Conservation (phyloP, 2,329 filamentous ascomycete genomes). For the Aspergillus brunneoviolaceus region DNA sequence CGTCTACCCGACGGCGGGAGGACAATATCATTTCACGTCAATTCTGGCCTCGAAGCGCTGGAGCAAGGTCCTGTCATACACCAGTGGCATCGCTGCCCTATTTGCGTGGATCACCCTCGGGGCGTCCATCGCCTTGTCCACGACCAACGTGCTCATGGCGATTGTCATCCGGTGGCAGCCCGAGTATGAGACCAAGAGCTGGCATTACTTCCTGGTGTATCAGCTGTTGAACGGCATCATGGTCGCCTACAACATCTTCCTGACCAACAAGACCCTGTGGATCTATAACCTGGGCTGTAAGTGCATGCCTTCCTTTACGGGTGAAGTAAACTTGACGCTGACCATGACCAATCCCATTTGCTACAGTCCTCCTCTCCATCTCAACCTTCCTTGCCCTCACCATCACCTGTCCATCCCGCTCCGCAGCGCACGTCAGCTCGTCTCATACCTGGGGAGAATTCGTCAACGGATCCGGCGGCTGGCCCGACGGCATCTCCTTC, state of each 20-base stretch:
- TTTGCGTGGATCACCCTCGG: conserved; percentile 24
- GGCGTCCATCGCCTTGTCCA: conserved; percentile 20
- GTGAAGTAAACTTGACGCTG: neutral
- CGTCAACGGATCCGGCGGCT: conserved; percentile 23
- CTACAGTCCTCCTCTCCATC: conserved; percentile 22
- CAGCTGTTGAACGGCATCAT: conserved; percentile 19
- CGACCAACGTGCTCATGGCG: conserved; percentile 22
- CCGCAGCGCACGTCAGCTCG: conserved; percentile 15
- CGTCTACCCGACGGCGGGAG: conserved; percentile 31
- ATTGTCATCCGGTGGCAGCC: conserved; percentile 24
- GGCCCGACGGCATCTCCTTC: conserved; percentile 26
- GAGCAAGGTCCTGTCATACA: conserved; percentile 24
- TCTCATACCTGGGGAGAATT: conserved; percentile 18
- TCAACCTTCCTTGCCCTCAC: conserved; percentile 22
- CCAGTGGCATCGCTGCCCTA: conserved; percentile 22
- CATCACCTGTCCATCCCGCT: conserved; percentile 23
- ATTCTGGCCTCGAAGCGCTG: conserved; percentile 26
- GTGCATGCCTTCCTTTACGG: neutral
- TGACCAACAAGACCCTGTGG: conserved; percentile 25
- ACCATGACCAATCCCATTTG: neutral
- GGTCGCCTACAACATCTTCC: conserved; percentile 20
- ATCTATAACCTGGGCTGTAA: conserved; percentile 24
- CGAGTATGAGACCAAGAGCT: conserved; percentile 18
- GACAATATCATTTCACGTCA: conserved; percentile 32
- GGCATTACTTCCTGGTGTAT: conserved; percentile 26